These are phyloP conservation scores for Metschnikowia vanudenii DNA, from an alignment of 805 yeast species.

Conservation along the genomic window DNA sequence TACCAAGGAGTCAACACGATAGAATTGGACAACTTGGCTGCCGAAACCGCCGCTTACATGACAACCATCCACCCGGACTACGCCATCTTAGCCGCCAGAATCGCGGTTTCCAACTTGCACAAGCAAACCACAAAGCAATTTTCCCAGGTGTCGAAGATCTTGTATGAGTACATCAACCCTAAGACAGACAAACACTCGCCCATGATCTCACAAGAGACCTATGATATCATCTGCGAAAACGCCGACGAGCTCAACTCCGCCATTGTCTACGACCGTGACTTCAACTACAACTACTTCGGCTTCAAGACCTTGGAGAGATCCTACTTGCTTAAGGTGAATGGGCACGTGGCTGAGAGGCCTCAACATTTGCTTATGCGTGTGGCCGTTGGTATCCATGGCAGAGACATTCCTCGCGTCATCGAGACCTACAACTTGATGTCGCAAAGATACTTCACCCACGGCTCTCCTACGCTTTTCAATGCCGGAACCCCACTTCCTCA, in stretches of 20 bases:
- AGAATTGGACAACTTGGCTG: constrained; percentile 68
- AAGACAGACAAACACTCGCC: constrained; percentile 60
- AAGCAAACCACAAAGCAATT: constrained; percentile 89
- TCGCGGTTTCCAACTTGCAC: constrained; percentile 91
- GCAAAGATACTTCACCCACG: constrained; percentile 57
- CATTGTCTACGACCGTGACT: constrained; percentile 49
- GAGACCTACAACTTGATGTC: constrained; percentile 62
- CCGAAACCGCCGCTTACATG: constrained; percentile 97
- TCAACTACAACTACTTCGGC: constrained; percentile 57
- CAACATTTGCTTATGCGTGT: constrained; percentile 64
- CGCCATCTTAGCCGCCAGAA: constrained; percentile 91
- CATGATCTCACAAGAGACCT: constrained; percentile 44
- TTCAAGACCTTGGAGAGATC: constrained; percentile 62
- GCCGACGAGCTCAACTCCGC: constrained; percentile 46
- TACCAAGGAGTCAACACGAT: constrained; percentile 95
- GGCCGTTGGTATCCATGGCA: constrained; percentile 59
- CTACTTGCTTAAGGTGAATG: constrained; percentile 52
- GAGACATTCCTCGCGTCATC: constrained; percentile 49
- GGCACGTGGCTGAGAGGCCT: constrained; percentile 60
- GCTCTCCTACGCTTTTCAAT: constrained; percentile 60
- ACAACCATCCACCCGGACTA: constrained; percentile 98
- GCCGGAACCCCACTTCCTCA: constrained; percentile 62
- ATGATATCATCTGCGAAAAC: constrained; percentile 35
- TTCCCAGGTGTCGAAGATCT: constrained; percentile 69
- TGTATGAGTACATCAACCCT: constrained; percentile 79